phyloP scores from a whole-genome alignment of 2,329 filamentous ascomycete species.

The Gaeumannomyces sp. region DNA sequence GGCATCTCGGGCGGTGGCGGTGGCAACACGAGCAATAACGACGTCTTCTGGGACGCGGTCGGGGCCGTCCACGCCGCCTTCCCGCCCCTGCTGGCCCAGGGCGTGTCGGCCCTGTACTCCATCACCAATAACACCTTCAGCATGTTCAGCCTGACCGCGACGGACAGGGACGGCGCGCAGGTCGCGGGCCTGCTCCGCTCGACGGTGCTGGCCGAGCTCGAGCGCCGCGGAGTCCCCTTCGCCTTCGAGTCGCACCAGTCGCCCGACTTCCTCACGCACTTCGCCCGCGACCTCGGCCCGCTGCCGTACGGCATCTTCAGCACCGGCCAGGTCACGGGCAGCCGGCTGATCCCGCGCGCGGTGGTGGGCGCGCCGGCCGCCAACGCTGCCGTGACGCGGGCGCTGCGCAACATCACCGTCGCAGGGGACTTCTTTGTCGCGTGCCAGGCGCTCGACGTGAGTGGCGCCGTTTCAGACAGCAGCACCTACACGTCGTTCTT shows the following conservation, averaged over 20 bases:
- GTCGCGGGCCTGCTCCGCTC: constrained; percentile 1
- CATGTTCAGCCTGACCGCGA: not conserved
- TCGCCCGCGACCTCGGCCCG: constrained; percentile 6
- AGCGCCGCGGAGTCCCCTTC: constrained; percentile 1
- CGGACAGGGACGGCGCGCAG: constrained; percentile 1
- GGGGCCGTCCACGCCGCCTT: not conserved
- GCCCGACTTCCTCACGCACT: not conserved
- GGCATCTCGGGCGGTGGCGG: not conserved
- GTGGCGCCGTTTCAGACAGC: not conserved
- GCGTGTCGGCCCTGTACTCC: constrained; percentile 2
- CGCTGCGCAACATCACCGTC: constrained; percentile 1
- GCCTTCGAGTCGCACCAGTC: not conserved
- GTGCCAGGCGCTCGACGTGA: constrained; percentile 7
- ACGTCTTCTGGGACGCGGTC: constrained; percentile 6
- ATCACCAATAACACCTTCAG: constrained; percentile 3
- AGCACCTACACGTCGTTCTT: no score
- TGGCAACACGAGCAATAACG: not conserved
- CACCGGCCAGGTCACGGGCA: constrained; percentile 10
- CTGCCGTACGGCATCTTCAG: constrained; percentile 10
- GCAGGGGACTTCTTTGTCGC: constrained; percentile 7
- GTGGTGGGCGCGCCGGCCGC: not conserved
- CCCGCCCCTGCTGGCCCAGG: not conserved
- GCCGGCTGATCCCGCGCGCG: constrained; percentile 10
- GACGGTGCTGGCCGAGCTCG: not conserved
- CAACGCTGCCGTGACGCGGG: not conserved